Base-by-base conservation (phyloP, 2,329 filamentous ascomycete genomes). In the Clarireedia paspali region DNA sequence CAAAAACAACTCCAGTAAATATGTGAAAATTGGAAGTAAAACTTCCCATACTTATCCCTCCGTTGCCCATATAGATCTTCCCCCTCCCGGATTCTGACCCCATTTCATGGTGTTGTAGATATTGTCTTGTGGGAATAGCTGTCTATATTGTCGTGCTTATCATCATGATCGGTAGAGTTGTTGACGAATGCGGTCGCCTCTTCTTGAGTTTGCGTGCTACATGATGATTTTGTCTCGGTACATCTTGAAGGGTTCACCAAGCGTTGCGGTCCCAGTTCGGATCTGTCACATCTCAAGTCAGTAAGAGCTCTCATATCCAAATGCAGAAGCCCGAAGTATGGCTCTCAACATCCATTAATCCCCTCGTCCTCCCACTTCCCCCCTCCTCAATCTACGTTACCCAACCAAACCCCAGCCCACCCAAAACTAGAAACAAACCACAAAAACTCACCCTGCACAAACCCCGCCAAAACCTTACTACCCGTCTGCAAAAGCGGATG, bases 401-500 rank as follows among this genome's bases (percentile, higher is more conserved):
- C 10, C 12, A 12, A 14, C 30, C 30, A 14, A 14, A 34, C 30
- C 12, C 12, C 30, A 9, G 30, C 10, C 9, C 30, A 14, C 10
- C 30, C 5, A 34, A 26, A 51, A 27, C 20, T 20, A 20, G 20
- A 7, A n/a, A 34, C 44, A 50, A 57, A 44, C 15, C 6, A 14
- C n/a, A 23, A 60, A 74, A 60, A 74, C 80, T 67, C 69, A 95
- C 91, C 94, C 75, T 99, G 94, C 68, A 99, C 91, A 77, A 97
- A 99, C 30, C 89, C 89, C 12, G 91, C 92, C 66, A 99, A 74
- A 57, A 99, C 94, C 75, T 97, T 96, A 73, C 91, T 96, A 52
- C 94, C 94, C 30, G 94, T 99, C 81, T 99, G 94, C 74, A 99
- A 74, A 67, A 99, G 77, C 65, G 94, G 94, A 72, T 99, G 94